Evolutionary conservation across 208 protist species (phyloP), one percentile per base, ranked within the genome.

Genomic region (Crithidia fasciculata): DNA sequence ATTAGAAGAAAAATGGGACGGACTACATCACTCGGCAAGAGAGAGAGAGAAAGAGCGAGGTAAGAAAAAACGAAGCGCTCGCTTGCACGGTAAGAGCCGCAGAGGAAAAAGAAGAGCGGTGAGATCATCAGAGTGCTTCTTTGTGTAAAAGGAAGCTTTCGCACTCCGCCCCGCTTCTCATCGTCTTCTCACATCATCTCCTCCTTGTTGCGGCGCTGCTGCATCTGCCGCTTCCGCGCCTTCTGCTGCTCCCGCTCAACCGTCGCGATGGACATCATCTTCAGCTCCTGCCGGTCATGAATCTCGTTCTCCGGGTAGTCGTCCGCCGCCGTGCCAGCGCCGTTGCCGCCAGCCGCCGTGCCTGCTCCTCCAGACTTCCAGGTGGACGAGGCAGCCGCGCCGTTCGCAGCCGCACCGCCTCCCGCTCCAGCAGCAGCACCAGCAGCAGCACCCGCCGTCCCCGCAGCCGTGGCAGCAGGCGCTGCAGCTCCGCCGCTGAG

Each of bases 161-260:
- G 5, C 45, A 15, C 44, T 45, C 12, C 12, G 49, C 18, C 10
- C 41, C 19, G 4, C 41, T 41, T 8, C 19, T 15, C 13, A 45
- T 28, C 39, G 28, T 18, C 61, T 9, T 37, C 44, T 77, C 60
- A 82, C 28, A 45, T 50, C 55, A 53, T 70, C 58, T 90, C 82
- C 37, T 87, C 85, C 71, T 83, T 90, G 54, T 69, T 77, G 47
- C 70, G 80, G 10, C 79, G 62, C 61, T 85, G 82, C 78, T 85
- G 83, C 85, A 78, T 60, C 66, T 91, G 81, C 64, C 80, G 77
- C 60, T 86, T 81, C 60, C 91, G 91, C 45, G 81, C 84, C 84
- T 96, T 96, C 87, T 95, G 95, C 58, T 84, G 76, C 83, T 96
- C 93, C 50, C 91, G 71, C 78, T 95, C 89, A 40, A 97, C 93